A percentile compares a stretch with the other conserved stretches of the same genome.
phyloP scores from a whole-genome alignment of 192 early-diverging fungal genomes.

The Coemansia sp. region DNA sequence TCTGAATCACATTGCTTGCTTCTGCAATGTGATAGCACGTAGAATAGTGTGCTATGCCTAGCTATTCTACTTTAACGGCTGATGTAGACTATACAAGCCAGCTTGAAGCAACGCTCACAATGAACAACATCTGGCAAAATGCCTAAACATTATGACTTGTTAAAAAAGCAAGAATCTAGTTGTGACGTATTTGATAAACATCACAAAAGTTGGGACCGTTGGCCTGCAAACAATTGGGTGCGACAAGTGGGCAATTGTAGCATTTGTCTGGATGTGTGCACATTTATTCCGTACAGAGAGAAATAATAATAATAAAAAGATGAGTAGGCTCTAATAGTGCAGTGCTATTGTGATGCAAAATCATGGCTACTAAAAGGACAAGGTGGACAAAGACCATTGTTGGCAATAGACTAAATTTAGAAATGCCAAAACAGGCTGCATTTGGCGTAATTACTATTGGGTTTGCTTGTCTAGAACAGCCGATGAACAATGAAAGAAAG shows the following conservation, averaged over 20 bases:
- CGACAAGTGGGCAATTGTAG: not conserved
- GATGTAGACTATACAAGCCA: too few species aligned
- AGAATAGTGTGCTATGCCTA: too few species aligned
- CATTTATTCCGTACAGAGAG: not conserved
- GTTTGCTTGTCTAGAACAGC: slow-evolving; percentile 7
- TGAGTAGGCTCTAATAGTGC: not conserved
- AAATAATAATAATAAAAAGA: not conserved
- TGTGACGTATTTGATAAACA: not conserved
- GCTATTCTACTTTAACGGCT: too few species aligned
- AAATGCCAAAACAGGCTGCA: slow-evolving; percentile 1
- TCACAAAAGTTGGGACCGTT: not conserved
- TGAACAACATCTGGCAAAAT: too few species aligned
- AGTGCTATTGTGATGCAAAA: not conserved
- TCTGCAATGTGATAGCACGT: too few species aligned
- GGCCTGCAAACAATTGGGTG: not conserved
- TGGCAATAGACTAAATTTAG: slow-evolving; percentile 4
- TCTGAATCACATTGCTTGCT: too few species aligned
- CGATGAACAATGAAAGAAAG: not conserved
- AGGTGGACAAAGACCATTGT: not conserved
- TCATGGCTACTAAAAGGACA: not conserved
- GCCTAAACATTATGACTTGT: too few species aligned
- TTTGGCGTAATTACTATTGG: not conserved
- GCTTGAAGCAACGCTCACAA: too few species aligned
- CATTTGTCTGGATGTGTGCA: not conserved
- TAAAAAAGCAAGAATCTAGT: not conserved